Conservation (phyloP, 2,329 filamentous ascomycete genomes). For the Helotiales sp. region DNA sequence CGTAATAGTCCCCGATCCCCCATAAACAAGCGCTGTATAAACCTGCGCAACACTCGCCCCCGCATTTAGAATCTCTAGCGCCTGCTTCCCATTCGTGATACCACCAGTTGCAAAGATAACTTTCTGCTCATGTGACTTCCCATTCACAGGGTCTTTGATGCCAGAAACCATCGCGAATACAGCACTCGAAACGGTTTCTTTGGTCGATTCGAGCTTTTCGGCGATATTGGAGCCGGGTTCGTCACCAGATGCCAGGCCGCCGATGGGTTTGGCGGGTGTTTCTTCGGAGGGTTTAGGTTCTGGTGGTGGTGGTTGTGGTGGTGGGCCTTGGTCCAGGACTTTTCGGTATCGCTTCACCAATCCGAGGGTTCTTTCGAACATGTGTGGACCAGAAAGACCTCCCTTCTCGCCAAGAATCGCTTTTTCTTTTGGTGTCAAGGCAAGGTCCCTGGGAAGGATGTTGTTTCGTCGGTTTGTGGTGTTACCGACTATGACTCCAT, state of each 20-base stretch:
- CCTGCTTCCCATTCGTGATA: constrained; percentile 87
- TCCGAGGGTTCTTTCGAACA: constrained; percentile 79
- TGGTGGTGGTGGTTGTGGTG: constrained; percentile 40
- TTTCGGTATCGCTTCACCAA: constrained; percentile 81
- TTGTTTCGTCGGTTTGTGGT: constrained; percentile 85
- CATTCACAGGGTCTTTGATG: neutral
- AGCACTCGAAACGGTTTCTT: constrained; percentile 24
- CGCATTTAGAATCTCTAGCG: constrained; percentile 79
- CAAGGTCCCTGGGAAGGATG: constrained; percentile 69
- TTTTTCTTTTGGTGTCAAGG: constrained; percentile 69
- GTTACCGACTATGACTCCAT: constrained; percentile 96
- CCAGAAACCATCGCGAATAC: neutral
- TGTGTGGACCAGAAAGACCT: constrained; percentile 87
- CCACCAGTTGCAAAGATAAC: constrained; percentile 93
- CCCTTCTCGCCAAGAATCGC: constrained; percentile 75
- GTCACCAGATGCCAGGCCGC: constrained; percentile 32
- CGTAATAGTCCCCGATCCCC: constrained; percentile 67
- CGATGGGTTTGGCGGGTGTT: constrained; percentile 1
- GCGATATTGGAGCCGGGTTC: constrained; percentile 44
- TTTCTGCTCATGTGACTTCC: constrained; percentile 55
- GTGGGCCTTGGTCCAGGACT: constrained; percentile 61
- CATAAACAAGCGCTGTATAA: constrained; percentile 76
- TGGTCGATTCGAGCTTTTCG: constrained; percentile 42
- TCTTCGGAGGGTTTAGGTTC: constrained; percentile 28
- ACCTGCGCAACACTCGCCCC: constrained; percentile 91